Evolutionary conservation across 495 filamentous ascomycete genomes (phyloP).

Genomic region (Sordaria brevicollis): DNA sequence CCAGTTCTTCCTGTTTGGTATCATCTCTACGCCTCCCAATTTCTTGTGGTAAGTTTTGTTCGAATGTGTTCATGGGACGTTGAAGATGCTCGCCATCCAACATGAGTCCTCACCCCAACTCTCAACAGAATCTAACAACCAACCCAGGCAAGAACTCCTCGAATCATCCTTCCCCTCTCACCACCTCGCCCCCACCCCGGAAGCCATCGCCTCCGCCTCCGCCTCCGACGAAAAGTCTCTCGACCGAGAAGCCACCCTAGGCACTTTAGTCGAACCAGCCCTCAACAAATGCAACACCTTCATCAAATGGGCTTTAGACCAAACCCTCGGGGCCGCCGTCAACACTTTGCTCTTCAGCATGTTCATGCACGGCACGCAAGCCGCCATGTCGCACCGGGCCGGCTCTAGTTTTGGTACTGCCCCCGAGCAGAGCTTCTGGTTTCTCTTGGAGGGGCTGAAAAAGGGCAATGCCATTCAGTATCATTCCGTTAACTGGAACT

Average conservation of each 20-base stretch:
- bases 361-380: slow-evolving; percentile 31
- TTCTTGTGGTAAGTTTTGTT: slow-evolving; percentile 66
- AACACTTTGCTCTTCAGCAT: slow-evolving; percentile 69
- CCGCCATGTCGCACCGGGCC: slow-evolving; percentile 24
- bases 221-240: slow-evolving; percentile 30
- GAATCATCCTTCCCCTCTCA: slow-evolving; percentile 39
- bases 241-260: slow-evolving; percentile 28
- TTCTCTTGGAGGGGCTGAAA: slow-evolving; percentile 2
- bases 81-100: not conserved
- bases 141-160: slow-evolving; percentile 38
- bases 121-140: slow-evolving; percentile 2
- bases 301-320: slow-evolving; percentile 76
- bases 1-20: slow-evolving; percentile 68
- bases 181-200: slow-evolving; percentile 24
- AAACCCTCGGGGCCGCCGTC: slow-evolving; percentile 60
- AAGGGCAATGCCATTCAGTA: slow-evolving; percentile 18
- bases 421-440: slow-evolving; percentile 13
- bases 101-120: too few species aligned
- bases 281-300: slow-evolving; percentile 61
- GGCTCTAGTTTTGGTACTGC: not conserved
- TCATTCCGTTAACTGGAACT: slow-evolving; percentile 20
- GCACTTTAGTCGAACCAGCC: slow-evolving; percentile 34
- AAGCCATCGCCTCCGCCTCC: slow-evolving; percentile 26
- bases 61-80: too few species aligned
- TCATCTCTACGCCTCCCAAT: slow-evolving; percentile 75